Evolutionary conservation across 1,139 yeast species (phyloP).

Genomic region (Torulaspora globosa): DNA sequence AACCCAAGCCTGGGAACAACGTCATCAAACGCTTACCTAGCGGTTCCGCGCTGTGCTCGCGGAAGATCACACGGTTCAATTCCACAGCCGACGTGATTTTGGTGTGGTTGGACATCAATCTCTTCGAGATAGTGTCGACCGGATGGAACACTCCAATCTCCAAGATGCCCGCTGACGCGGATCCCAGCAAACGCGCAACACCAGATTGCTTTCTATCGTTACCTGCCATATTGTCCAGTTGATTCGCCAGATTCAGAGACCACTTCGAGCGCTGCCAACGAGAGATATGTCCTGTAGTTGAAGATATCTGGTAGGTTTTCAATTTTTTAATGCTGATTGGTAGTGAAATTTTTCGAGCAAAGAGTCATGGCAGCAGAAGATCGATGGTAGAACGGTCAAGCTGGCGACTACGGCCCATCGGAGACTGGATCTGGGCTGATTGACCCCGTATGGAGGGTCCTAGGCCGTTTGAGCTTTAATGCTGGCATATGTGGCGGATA

Average conservation of each 20-base stretch:
- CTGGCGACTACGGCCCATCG: not conserved
- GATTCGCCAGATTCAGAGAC: conserved; percentile 28
- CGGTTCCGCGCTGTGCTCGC: conserved; percentile 71
- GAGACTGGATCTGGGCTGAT: not conserved
- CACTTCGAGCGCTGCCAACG: no score
- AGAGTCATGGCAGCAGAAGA: not conserved
- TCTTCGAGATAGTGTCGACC: conserved; percentile 94
- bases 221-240: conserved; percentile 41
- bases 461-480: not conserved
- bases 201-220: conserved; percentile 86
- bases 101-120: conserved; percentile 94
- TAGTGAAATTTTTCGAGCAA: conserved; percentile 1
- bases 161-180: conserved; percentile 96
- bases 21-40: conserved; percentile 70
- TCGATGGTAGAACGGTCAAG: not conserved
- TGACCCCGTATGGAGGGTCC: not conserved
- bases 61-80: conserved; percentile 81
- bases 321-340: not conserved
- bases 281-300: not conserved
- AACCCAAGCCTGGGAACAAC: conserved; percentile 95
- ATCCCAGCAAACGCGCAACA: conserved; percentile 85
- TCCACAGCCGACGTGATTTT: conserved; percentile 58
- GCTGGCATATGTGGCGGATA: not conserved
- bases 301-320: not conserved
- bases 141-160: conserved; percentile 98